Conservation (phyloP, 495 filamentous ascomycete genomes). For the Talaromyces liani region DNA sequence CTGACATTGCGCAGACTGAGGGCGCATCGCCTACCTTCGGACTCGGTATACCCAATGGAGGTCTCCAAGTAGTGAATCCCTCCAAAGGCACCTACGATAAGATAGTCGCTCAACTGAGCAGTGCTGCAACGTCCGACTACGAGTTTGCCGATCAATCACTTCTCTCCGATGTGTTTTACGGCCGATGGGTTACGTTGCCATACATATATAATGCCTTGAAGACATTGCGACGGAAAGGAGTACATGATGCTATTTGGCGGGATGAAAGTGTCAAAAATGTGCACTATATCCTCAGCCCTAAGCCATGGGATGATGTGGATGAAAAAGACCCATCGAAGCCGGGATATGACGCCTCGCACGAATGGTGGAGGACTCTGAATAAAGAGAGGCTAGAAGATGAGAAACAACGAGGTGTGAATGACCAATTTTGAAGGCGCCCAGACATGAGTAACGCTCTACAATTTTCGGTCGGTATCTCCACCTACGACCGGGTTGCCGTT, state of each 20-base stretch:
- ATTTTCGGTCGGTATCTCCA: neutral
- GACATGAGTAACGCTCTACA: neutral
- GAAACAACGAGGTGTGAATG: slow-evolving; percentile 24
- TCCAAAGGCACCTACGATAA: slow-evolving; percentile 44
- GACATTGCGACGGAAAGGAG: slow-evolving; percentile 59
- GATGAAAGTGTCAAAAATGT: slow-evolving; percentile 72
- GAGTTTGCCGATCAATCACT: slow-evolving; percentile 74
- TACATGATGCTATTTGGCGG: slow-evolving; percentile 66
- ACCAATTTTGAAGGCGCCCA: slow-evolving; percentile 2
- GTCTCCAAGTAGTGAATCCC: slow-evolving; percentile 66
- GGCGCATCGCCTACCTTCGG: slow-evolving; percentile 45
- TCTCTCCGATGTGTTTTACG: slow-evolving; percentile 56
- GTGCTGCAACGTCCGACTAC: slow-evolving; percentile 39
- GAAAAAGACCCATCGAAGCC: slow-evolving; percentile 8
- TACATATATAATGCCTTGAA: slow-evolving; percentile 82
- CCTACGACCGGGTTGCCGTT: neutral
- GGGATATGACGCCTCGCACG: slow-evolving; percentile 33
- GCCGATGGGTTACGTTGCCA: slow-evolving; percentile 64
- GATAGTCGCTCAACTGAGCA: slow-evolving; percentile 36
- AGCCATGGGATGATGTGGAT: slow-evolving; percentile 67
- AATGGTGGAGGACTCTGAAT: slow-evolving; percentile 61
- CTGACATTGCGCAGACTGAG: slow-evolving; percentile 46
- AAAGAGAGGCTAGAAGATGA: slow-evolving; percentile 44
- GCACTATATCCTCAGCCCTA: slow-evolving; percentile 72
- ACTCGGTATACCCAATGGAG: slow-evolving; percentile 65